Evolutionary conservation across 2,329 filamentous ascomycete genomes (phyloP).

Genomic region (Neopestalotiopsis sp.): DNA sequence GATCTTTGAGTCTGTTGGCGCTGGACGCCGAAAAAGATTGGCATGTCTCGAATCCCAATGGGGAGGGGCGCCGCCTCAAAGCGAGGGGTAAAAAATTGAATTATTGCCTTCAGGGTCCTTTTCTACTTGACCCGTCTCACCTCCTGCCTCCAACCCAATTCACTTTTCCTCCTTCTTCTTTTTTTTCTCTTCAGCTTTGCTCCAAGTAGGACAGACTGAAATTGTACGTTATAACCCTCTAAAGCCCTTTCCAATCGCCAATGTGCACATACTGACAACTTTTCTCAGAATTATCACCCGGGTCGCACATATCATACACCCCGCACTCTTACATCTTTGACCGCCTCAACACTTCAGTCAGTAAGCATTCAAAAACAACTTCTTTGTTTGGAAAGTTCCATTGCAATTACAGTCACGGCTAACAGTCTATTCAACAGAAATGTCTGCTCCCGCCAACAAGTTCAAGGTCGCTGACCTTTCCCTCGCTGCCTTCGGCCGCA

Average conservation of each 20-base stretch:
- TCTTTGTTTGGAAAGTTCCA: neutral
- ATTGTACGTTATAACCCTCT: neutral
- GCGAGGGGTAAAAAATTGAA: slow-evolving; percentile 18
- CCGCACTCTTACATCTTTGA: slow-evolving; percentile 22
- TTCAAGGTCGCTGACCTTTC: slow-evolving; percentile 99
- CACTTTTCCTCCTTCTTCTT: slow-evolving; percentile 28
- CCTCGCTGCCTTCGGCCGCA: slow-evolving; percentile 96
- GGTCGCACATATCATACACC: slow-evolving; percentile 9
- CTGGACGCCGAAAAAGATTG: slow-evolving; percentile 1
- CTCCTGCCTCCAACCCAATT: slow-evolving; percentile 26
- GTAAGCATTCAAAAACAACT: neutral
- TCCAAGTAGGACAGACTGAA: slow-evolving; percentile 21
- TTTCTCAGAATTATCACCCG: neutral
- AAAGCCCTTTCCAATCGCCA: neutral
- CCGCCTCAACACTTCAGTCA: slow-evolving; percentile 14
- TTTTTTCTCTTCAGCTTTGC: slow-evolving; percentile 31
- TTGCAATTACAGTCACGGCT: neutral
- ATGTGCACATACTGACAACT: neutral
- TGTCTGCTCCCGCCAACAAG: slow-evolving; percentile 84
- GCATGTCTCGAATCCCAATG: neutral
- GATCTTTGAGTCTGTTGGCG: slow-evolving; percentile 3
- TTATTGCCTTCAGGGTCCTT: slow-evolving; percentile 27
- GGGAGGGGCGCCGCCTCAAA: neutral
- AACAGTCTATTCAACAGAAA: slow-evolving; percentile 35
- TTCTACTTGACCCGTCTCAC: slow-evolving; percentile 33